These are phyloP conservation scores for Macrolepiota fuliginosa DNA, from an alignment of 768 basidiomycete species.

Conservation along the genomic window DNA sequence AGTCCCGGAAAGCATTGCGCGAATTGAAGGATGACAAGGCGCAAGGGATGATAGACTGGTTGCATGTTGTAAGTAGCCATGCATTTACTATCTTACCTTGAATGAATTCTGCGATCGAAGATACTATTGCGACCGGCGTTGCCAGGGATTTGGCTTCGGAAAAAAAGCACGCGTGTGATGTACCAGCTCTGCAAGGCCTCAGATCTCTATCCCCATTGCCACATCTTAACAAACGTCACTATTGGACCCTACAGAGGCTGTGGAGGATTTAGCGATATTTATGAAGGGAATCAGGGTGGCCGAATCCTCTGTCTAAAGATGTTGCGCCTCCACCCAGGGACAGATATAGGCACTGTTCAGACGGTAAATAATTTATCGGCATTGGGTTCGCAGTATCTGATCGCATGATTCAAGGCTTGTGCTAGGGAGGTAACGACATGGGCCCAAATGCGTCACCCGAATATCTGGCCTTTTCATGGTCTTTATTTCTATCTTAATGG, in stretches of 20 bases:
- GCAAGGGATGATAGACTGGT: background rate
- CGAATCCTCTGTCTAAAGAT: constrained; percentile 23
- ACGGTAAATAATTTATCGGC: constrained; percentile 17
- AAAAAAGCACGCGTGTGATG: background rate
- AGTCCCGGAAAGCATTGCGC: background rate
- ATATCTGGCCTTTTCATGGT: constrained; percentile 5
- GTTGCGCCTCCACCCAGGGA: constrained; percentile 21
- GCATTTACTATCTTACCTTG: background rate
- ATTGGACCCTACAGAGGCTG: constrained; percentile 12
- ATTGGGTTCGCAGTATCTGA: background rate
- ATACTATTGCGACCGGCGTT: constrained; percentile 1
- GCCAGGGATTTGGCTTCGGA: background rate
- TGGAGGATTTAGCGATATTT: constrained; percentile 28
- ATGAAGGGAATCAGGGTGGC: constrained; percentile 19
- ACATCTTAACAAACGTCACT: constrained; percentile 18
- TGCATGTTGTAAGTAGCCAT: background rate
- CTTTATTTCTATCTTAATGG: background rate
- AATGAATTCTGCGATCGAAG: background rate
- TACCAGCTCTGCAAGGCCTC: constrained; percentile 22
- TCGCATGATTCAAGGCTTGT: background rate
- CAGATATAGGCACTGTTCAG: constrained; percentile 15
- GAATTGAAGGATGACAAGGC: background rate
- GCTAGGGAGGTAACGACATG: background rate
- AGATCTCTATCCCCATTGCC: constrained; percentile 25
- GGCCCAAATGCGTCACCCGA: background rate